Percentiles rank a stretch among this genome's conserved stretches.
phyloP scores from a whole-genome alignment of 257 asterid species.

The Gardenia jasminoides region DNA sequence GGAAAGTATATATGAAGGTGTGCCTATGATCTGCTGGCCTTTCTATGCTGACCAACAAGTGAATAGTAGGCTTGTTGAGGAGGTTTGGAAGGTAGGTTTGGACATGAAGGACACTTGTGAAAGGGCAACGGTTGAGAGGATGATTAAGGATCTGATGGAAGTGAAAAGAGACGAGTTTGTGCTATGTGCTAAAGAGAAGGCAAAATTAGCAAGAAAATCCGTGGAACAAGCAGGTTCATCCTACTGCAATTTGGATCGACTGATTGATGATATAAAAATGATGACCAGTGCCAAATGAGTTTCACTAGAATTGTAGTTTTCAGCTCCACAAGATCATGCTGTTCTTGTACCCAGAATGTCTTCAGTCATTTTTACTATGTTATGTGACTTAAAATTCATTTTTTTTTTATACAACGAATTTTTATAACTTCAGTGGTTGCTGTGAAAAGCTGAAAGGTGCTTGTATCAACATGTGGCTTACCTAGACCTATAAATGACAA shows the following conservation, averaged over 20 bases:
- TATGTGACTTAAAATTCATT: not conserved
- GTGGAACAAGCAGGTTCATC: slow-evolving; percentile 22
- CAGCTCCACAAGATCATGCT: not conserved
- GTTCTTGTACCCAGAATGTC: not conserved
- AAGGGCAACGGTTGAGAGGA: slow-evolving; percentile 17
- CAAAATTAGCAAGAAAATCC: slow-evolving; percentile 21
- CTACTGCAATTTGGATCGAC: slow-evolving; percentile 17
- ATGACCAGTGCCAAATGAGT: slow-evolving; percentile 11
- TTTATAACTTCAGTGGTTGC: not conserved
- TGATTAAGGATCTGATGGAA: slow-evolving; percentile 29
- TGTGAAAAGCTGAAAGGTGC: not conserved
- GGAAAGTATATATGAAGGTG: slow-evolving; percentile 28
- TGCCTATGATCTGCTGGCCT: slow-evolving; percentile 37
- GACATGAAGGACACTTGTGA: slow-evolving; percentile 41
- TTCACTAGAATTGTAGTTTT: not conserved
- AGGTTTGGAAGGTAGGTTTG: slow-evolving; percentile 36
- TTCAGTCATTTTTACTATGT: not conserved
- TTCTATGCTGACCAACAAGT: slow-evolving; percentile 34
- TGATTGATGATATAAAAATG: slow-evolving; percentile 25
- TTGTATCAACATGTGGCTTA: not conserved
- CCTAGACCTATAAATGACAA: not conserved
- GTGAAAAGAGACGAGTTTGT: slow-evolving; percentile 22
- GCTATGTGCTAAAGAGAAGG: slow-evolving; percentile 10
- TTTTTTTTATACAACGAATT: not conserved
- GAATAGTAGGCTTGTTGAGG: slow-evolving; percentile 33